Evolutionary conservation across 257 asterid genomes (phyloP).

Genomic region (Asclepias syriaca): DNA sequence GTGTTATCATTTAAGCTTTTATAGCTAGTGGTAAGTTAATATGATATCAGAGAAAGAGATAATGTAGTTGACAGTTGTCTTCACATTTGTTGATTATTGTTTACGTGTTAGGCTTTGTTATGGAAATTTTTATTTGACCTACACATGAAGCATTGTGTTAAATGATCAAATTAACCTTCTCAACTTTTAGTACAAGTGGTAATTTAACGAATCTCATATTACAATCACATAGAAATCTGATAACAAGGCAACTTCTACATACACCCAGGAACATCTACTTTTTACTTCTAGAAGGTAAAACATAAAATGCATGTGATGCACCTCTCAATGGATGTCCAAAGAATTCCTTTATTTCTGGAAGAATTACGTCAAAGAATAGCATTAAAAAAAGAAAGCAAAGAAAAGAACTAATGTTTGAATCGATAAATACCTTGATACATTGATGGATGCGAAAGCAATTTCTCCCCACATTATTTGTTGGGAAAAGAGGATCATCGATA

Average conservation of each 20-base stretch:
- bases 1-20: no score
- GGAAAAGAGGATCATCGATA: conserved; percentile 89
- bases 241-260: neutral
- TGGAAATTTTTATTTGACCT: no score
- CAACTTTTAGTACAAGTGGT: no score
- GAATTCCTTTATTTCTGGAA: neutral
- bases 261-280: neutral
- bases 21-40: no score
- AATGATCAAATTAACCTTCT: no score
- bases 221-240: neutral
- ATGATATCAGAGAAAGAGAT: no score
- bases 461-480: conserved; percentile 92
- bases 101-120: no score
- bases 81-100: no score
- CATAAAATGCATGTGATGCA: neutral
- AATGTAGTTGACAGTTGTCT: no score
- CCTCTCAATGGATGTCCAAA: neutral
- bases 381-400: neutral
- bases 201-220: neutral
- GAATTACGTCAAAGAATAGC: neutral
- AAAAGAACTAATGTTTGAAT: neutral
- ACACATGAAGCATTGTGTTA: no score
- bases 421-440: conserved; percentile 77
- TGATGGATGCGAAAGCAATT: conserved; percentile 99
- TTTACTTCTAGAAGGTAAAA: neutral